Base-by-base conservation (phyloP, 2,329 filamentous ascomycete species). In the Colletotrichum noveboracense region DNA sequence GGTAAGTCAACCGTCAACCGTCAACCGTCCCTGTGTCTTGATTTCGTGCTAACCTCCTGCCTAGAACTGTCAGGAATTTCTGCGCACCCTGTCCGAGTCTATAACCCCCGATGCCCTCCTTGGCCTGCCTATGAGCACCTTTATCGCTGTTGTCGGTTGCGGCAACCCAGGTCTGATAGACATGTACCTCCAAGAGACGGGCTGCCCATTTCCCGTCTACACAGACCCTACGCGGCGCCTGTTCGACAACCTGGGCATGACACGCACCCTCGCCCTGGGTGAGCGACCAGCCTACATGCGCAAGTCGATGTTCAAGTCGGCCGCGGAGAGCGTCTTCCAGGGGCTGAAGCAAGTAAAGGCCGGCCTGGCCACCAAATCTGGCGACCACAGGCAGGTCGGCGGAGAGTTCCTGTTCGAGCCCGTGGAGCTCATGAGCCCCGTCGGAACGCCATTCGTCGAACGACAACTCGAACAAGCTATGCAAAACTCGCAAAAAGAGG, bases 391-490 rank as follows among this genome's bases (percentile, higher is more conserved):
- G 68, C 93, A 95, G 84, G 92, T 94, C 4, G 94, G 94, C 28
- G 94, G 94, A 13, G 94, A 96, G 85, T 95, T 96, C 77, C 82
- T 96, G n/a, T 95, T 95, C 78, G 93, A 94, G 81, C 89, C 89
- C 0, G 75, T 83, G 3, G 83, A 86, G 5, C 74, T 89, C 58
- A 83, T 84, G 66, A 87, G 87, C 16, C 88, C 88, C 1, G 82
- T 89, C 13, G 77, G 83, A n/a, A 87, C 87, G 14, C 88, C 88
- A 3, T 82, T 82, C 70, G 81, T 83, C 21, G 85, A 85, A 74
- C 80, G 79, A 66, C 77, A 77, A 56, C 79, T 82, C 16, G 82
- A 77, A 66, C 66, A 77, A 16, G 72, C 78, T 4, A 69, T 76
- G 61, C 62, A 58, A 58, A 69, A 70, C 66, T 64, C 60, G 38